Evolutionary conservation across 805 yeast species (phyloP).

Genomic region (Saturnispora bothae): DNA sequence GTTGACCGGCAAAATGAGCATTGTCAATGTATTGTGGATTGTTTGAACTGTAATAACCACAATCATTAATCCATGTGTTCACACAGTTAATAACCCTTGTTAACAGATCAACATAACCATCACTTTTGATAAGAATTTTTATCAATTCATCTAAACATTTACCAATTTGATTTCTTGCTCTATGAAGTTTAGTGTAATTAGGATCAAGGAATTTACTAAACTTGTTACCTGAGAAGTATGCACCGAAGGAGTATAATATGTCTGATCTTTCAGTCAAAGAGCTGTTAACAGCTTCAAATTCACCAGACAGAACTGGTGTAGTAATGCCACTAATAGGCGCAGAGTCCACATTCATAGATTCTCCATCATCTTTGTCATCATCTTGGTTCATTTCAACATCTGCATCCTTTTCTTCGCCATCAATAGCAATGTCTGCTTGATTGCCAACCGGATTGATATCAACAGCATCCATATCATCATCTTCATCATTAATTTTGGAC

Average conservation of each 20-base stretch:
- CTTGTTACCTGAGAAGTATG: slow-evolving; percentile 19
- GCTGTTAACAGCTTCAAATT: slow-evolving; percentile 34
- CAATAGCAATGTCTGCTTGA: slow-evolving; percentile 11
- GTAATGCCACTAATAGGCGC: slow-evolving; percentile 23
- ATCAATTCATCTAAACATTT: slow-evolving; percentile 49
- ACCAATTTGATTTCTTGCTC: slow-evolving; percentile 42
- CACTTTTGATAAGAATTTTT: slow-evolving; percentile 36
- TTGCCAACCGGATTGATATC: slow-evolving; percentile 15
- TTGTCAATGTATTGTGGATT: slow-evolving; percentile 23
- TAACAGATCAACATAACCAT: slow-evolving; percentile 55
- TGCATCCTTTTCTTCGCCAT: slow-evolving; percentile 11
- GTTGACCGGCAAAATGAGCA: slow-evolving; percentile 35
- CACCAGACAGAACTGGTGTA: slow-evolving; percentile 26
- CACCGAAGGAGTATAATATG: slow-evolving; percentile 22
- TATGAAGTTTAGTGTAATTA: slow-evolving; percentile 45
- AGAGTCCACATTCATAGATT: slow-evolving; percentile 21
- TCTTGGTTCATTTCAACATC: slow-evolving; percentile 1
- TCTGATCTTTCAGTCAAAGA: slow-evolving; percentile 25
- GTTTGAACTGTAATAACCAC: slow-evolving; percentile 22
- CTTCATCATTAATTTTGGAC: slow-evolving; percentile 1
- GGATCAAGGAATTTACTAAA: slow-evolving; percentile 26
- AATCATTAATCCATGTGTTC: slow-evolving; percentile 46
- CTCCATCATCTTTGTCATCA: slow-evolving; percentile 11
- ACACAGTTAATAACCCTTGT: slow-evolving; percentile 52
- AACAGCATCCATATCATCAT: slow-evolving; percentile 7